A percentile compares a stretch with the other conserved stretches of the same genome.
phyloP scores from a whole-genome alignment of 192 early-diverging fungal genomes.

The Helicostylum pulchrum region DNA sequence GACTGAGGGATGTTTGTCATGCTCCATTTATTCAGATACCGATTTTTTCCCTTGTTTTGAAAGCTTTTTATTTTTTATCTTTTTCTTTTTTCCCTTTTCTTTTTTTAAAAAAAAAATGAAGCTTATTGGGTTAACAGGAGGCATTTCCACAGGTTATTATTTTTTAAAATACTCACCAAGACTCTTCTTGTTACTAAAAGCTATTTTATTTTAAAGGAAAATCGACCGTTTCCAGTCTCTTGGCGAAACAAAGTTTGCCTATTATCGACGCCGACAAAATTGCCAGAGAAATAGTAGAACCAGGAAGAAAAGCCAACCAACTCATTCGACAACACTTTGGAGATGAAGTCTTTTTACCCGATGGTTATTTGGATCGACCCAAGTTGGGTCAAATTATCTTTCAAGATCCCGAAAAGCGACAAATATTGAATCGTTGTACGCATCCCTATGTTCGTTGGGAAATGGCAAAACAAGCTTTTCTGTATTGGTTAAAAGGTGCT shows the following conservation, averaged over 20 bases:
- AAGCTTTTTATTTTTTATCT: no score
- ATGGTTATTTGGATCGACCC: slow-evolving; percentile 62
- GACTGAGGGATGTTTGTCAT: no score
- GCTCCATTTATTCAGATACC: no score
- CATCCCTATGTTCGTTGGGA: slow-evolving; percentile 87
- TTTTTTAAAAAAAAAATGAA: slow-evolving; percentile 56
- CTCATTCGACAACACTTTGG: slow-evolving; percentile 80
- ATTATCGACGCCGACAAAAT: slow-evolving; percentile 91
- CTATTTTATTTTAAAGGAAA: slow-evolving; percentile 58
- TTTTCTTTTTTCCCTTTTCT: background rate
- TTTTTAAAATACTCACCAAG: background rate
- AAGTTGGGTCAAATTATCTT: slow-evolving; percentile 84
- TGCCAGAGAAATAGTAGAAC: slow-evolving; percentile 82
- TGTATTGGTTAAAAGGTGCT: slow-evolving; percentile 66
- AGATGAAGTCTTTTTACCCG: slow-evolving; percentile 49
- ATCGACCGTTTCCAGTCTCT: slow-evolving; percentile 74
- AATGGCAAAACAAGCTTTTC: slow-evolving; percentile 66
- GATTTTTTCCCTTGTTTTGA: no score
- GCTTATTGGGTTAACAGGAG: slow-evolving; percentile 91
- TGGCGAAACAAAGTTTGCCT: slow-evolving; percentile 55
- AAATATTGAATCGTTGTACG: slow-evolving; percentile 75
- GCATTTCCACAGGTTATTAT: slow-evolving; percentile 77
- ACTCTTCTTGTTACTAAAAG: slow-evolving; percentile 2
- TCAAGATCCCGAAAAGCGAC: slow-evolving; percentile 63
- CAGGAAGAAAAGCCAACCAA: slow-evolving; percentile 68